phyloP scores from a whole-genome alignment of 805 yeast species.

The Kuraishia capsulata region DNA sequence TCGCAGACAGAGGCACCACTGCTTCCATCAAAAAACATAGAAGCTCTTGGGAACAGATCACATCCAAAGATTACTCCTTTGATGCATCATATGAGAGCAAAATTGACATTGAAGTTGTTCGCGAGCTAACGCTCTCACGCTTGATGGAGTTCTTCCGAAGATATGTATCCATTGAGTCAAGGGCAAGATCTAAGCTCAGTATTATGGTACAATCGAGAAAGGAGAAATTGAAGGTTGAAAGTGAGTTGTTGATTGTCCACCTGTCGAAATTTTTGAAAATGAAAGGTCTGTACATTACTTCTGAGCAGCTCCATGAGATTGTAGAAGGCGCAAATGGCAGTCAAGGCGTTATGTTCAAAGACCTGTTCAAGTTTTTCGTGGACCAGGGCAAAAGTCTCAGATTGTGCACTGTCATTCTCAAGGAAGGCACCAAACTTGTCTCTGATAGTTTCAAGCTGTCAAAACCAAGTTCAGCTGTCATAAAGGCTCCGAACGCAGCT shows the following conservation, averaged over 20 bases:
- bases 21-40: slow-evolving; percentile 30
- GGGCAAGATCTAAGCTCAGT: slow-evolving; percentile 28
- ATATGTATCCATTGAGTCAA: slow-evolving; percentile 27
- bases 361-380: slow-evolving; percentile 31
- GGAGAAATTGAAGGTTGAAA: slow-evolving; percentile 25
- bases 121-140: slow-evolving; percentile 19
- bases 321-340: slow-evolving; percentile 28
- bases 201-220: slow-evolving; percentile 30
- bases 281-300: slow-evolving; percentile 37
- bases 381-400: slow-evolving; percentile 30
- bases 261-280: slow-evolving; percentile 33
- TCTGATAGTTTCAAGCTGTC: neutral
- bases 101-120: slow-evolving; percentile 23
- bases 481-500: neutral
- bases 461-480: neutral
- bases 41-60: slow-evolving; percentile 39
- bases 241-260: slow-evolving; percentile 26
- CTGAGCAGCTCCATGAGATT: slow-evolving; percentile 27
- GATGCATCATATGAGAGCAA: slow-evolving; percentile 19
- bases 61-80: slow-evolving; percentile 18
- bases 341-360: slow-evolving; percentile 26
- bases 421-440: slow-evolving; percentile 16
- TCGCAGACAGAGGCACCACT: slow-evolving; percentile 5
- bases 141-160: slow-evolving; percentile 26
- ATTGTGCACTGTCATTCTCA: slow-evolving; percentile 22